phyloP scores from a whole-genome alignment of 2,329 filamentous ascomycete species.

The Epichloe scottii region DNA sequence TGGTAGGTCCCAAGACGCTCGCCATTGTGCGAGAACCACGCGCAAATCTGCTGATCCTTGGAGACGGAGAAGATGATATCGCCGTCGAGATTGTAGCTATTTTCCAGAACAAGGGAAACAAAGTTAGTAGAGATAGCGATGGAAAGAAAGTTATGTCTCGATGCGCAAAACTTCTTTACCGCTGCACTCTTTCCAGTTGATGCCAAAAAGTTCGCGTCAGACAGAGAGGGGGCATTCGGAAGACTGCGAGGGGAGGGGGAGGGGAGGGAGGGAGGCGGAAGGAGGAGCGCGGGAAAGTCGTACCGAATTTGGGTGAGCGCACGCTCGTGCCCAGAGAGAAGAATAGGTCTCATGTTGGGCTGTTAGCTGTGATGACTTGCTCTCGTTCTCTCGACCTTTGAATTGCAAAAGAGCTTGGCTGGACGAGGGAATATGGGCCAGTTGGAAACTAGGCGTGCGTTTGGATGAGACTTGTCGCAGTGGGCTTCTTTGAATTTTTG shows the following conservation, averaged over 20 bases:
- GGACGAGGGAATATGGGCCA: slow-evolving; percentile 8
- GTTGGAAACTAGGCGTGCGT: slow-evolving; percentile 6
- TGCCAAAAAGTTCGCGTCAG: background rate
- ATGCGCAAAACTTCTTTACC: background rate
- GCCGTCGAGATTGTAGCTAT: slow-evolving; percentile 82
- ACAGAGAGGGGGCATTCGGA: background rate
- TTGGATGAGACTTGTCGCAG: slow-evolving; percentile 17
- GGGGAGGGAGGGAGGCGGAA: background rate
- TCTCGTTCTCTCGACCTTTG: slow-evolving; percentile 2
- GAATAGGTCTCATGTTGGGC: slow-evolving; percentile 83
- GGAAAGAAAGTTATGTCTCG: background rate
- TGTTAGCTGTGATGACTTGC: slow-evolving; percentile 9
- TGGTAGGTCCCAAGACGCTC: slow-evolving; percentile 94
- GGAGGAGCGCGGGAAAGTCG: slow-evolving; percentile 14
- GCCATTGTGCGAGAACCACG: slow-evolving; percentile 95
- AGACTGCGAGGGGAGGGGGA: background rate
- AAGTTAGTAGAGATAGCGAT: slow-evolving; percentile 1
- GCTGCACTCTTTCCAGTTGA: background rate
- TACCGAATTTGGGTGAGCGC: slow-evolving; percentile 90
- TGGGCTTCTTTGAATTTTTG: slow-evolving; percentile 28
- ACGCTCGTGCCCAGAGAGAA: slow-evolving; percentile 93
- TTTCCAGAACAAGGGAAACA: background rate
- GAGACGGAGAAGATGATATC: slow-evolving; percentile 92
- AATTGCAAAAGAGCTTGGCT: background rate
- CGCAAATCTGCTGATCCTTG: slow-evolving; percentile 95